Base-by-base conservation (phyloP, 345 rosid genomes). In the Gynandropsis gynandra region DNA sequence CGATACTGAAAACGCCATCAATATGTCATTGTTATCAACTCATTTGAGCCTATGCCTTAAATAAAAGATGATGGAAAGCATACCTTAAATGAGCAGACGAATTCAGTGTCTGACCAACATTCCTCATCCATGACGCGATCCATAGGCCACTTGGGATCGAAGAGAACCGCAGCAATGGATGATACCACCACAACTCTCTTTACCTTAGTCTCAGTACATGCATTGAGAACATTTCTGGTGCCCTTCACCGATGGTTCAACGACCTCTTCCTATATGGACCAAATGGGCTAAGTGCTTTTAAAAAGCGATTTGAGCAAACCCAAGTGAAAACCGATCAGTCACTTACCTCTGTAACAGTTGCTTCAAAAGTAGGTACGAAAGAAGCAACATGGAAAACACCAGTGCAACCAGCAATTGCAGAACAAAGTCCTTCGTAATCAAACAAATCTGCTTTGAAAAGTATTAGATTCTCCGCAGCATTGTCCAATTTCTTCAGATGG, bases 341-440 rank as follows among this genome's bases (percentile, higher is more conserved):
- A 59, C 63, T 64, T 49, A 61, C 85, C 80, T 72, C 63, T 1
- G 73, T 70, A 47, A 54, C 24, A 47, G 68, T 64, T 62, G 47
- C 61, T 19, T 45, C 59, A 39, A 44, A 56, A 47, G 33, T 16
- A 27, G 76, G 73, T 24, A 74, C 68, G 9, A 64, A 80, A 60
- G 65, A 32, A 61, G 86, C 82, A n/a, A 76, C 63, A 45, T 76
- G 82, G 58, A 80, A 65, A 50, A 77, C 75, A 0, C 79, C 80
- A 18, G 20, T 17, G 43, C 83, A 80, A 32, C 75, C 80, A 33
- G 50, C 16, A 8, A 71, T 67, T 10, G 87, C 77, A 29, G 64
- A 65, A 61, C 59, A 65, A 56, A 74, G 75, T 36, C 68, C 60
- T 20, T 70, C 71, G 7, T 45, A 56, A 52, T 74, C 74, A 36